Evolutionary conservation across 2,329 filamentous ascomycete species (phyloP).

Genomic region (Aspergillus quadrilineatus): DNA sequence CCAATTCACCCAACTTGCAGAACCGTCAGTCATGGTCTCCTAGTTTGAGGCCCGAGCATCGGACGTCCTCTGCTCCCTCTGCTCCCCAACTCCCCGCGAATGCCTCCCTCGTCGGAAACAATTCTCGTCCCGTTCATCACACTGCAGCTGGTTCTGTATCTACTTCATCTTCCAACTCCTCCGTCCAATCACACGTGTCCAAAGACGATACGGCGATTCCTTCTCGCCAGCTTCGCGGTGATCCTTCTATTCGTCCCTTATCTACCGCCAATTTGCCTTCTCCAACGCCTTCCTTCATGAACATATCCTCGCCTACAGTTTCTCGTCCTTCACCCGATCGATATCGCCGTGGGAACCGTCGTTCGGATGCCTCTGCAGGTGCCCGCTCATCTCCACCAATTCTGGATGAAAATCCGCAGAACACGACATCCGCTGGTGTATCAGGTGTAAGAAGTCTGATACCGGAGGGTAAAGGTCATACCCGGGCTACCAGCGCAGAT

Average conservation of each 20-base stretch:
- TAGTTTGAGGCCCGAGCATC: slow-evolving; percentile 57
- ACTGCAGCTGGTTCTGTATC: slow-evolving; percentile 55
- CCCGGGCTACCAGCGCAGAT: slow-evolving; percentile 63
- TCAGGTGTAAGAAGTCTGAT: slow-evolving; percentile 30
- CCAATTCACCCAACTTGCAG: slow-evolving; percentile 52
- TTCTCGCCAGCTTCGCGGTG: slow-evolving; percentile 38
- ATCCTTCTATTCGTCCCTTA: slow-evolving; percentile 41
- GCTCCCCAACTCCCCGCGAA: slow-evolving; percentile 41
- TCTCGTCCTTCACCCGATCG: slow-evolving; percentile 74
- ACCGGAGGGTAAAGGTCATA: slow-evolving; percentile 48
- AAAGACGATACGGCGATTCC: slow-evolving; percentile 52
- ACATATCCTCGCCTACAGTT: slow-evolving; percentile 50
- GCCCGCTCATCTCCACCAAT: slow-evolving; percentile 8
- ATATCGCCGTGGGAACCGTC: slow-evolving; percentile 69
- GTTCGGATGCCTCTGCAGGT: slow-evolving; percentile 49
- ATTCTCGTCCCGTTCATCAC: slow-evolving; percentile 44
- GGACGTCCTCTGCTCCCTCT: slow-evolving; percentile 54
- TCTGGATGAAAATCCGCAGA: slow-evolving; percentile 43
- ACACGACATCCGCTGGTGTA: slow-evolving; percentile 22
- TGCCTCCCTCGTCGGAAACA: slow-evolving; percentile 30
- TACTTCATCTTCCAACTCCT: slow-evolving; percentile 53
- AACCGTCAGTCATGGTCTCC: slow-evolving; percentile 54
- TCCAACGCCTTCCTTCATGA: slow-evolving; percentile 56
- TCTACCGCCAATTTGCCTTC: slow-evolving; percentile 53
- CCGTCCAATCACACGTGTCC: slow-evolving; percentile 43